Percentiles rank a stretch among this genome's conserved stretches.
phyloP scores from a whole-genome alignment of 1,139 yeast species.

The Kurtzmaniella quercitrusa region DNA sequence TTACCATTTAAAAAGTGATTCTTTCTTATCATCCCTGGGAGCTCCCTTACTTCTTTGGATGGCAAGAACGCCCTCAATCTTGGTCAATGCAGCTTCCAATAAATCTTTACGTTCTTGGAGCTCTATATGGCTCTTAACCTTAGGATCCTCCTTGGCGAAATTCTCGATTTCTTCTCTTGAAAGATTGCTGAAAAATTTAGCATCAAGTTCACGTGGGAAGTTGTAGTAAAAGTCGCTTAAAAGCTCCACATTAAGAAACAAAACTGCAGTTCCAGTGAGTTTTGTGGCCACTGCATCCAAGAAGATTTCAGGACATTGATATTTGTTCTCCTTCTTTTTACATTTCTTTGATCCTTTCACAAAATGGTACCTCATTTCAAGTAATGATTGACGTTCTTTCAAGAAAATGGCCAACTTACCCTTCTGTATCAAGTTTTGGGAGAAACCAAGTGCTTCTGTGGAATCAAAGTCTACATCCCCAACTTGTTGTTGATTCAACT shows the following conservation, averaged over 20 bases:
- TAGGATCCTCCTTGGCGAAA: conserved; percentile 95
- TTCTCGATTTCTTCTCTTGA: conserved; percentile 74
- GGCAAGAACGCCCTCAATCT: conserved; percentile 85
- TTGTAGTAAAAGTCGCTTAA: conserved; percentile 93
- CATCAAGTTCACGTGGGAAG: conserved; percentile 90
- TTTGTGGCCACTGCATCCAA: conserved; percentile 91
- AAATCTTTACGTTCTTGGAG: conserved; percentile 89
- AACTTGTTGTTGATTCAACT: conserved; percentile 39
- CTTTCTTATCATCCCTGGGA: conserved; percentile 6
- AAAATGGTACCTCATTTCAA: conserved; percentile 73
- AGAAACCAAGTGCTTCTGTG: conserved; percentile 73
- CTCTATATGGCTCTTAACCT: conserved; percentile 83
- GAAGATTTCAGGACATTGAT: conserved; percentile 91
- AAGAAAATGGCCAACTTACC: conserved; percentile 88
- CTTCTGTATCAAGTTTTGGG: conserved; percentile 60
- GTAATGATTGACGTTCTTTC: conserved; percentile 66
- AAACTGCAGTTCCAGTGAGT: conserved; percentile 85
- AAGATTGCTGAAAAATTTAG: conserved; percentile 59
- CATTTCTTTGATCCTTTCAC: conserved; percentile 71
- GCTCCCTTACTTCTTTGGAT: conserved; percentile 45
- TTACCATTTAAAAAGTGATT: conserved; percentile 11
- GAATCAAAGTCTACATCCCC: conserved; percentile 40
- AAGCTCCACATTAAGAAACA: conserved; percentile 89
- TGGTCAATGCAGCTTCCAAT: conserved; percentile 74
- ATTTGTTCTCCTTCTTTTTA: conserved; percentile 73